Percentiles rank a stretch among this genome's conserved stretches.
These are phyloP conservation scores for Cenchrus americanus DNA, from an alignment of 176 grass and related monocot species.

Conservation along the genomic window DNA sequence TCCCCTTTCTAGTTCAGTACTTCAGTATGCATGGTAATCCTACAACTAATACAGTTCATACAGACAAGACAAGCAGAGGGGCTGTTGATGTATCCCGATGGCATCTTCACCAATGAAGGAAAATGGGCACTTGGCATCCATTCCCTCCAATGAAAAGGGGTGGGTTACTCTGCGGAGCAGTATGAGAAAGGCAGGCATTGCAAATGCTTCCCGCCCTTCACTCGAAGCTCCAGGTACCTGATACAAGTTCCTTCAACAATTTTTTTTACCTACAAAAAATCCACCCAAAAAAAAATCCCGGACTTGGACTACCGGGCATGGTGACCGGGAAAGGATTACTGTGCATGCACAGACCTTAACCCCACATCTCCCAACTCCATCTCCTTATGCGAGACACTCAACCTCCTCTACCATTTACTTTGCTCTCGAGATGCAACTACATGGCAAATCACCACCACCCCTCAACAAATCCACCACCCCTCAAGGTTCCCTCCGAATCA, in stretches of 20 bases:
- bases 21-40: not conserved
- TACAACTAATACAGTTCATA: not conserved
- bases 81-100: constrained; percentile 28
- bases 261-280: not conserved
- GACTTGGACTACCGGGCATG: not conserved
- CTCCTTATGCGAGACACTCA: not conserved
- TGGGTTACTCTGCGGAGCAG: constrained; percentile 43
- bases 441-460: not conserved
- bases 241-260: not conserved
- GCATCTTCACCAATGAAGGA: constrained; percentile 42
- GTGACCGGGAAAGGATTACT: not conserved
- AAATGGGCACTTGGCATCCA: constrained; percentile 22
- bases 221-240: constrained; percentile 51
- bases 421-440: not conserved
- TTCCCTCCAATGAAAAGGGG: constrained; percentile 24
- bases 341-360: not conserved
- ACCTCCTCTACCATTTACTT: too few relatives aligned
- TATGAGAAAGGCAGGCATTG: constrained; percentile 67
- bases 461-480: not conserved
- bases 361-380: not conserved
- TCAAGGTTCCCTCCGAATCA: not conserved
- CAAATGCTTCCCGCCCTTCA: constrained; percentile 46
- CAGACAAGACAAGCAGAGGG: not conserved
- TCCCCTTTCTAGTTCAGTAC: not conserved
- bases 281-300: not conserved